phyloP scores from a whole-genome alignment of 2,329 filamentous ascomycete genomes.

The Penicillium sumatraense region DNA sequence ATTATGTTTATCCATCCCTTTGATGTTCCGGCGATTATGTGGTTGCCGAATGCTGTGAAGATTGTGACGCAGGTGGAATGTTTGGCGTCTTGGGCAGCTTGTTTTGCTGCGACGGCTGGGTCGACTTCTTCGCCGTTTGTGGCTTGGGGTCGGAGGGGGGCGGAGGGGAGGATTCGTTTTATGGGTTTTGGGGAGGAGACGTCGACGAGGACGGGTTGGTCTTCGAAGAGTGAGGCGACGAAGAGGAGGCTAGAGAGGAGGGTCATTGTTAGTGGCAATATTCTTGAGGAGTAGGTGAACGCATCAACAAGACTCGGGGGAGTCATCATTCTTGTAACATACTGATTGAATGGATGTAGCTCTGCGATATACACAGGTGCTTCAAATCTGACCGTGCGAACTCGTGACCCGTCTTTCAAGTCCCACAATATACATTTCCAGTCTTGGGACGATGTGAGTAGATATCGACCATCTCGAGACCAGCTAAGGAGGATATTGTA shows the following conservation, averaged over 20 bases:
- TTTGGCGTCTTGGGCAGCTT: conserved; percentile 88
- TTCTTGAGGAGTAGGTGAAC: neutral
- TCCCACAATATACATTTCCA: conserved; percentile 98
- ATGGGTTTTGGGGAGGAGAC: conserved; percentile 70
- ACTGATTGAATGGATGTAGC: conserved; percentile 89
- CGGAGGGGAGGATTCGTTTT: conserved; percentile 79
- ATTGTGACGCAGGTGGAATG: conserved; percentile 92
- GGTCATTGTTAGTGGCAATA: neutral
- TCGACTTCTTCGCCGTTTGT: conserved; percentile 68
- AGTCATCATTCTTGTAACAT: too few relatives aligned
- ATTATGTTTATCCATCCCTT: conserved; percentile 98
- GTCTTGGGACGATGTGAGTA: conserved; percentile 91
- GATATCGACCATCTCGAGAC: conserved; percentile 88
- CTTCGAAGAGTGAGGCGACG: conserved; percentile 91
- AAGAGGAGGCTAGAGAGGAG: conserved; percentile 72
- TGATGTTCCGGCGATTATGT: conserved; percentile 90
- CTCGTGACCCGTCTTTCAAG: conserved; percentile 70
- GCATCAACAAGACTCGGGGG: neutral
- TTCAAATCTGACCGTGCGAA: conserved; percentile 87
- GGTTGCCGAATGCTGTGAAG: conserved; percentile 82
- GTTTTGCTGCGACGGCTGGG: conserved; percentile 70
- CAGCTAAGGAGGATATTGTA: conserved; percentile 62
- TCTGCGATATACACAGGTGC: conserved; percentile 96
- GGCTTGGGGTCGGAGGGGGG: conserved; percentile 73
- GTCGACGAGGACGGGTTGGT: conserved; percentile 87